Evolutionary conservation across 345 rosid genomes (phyloP).

Genomic region (Populus pruinosa): DNA sequence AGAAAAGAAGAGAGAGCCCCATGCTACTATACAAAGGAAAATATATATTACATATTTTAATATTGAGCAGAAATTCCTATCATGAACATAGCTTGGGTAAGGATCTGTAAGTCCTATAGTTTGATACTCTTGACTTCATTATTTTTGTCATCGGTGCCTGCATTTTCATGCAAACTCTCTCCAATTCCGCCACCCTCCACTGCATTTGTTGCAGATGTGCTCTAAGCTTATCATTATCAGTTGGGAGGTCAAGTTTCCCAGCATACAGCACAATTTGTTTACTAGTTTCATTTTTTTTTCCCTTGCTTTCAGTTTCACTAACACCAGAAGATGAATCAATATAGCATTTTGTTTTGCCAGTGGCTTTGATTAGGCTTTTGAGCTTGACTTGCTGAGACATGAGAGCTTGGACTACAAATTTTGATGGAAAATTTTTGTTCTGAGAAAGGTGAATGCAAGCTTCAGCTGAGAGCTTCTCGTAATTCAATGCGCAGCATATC

Average conservation of each 20-base stretch:
- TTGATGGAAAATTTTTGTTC: constrained; percentile 61
- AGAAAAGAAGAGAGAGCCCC: background rate
- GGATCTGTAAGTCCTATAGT: constrained; percentile 49
- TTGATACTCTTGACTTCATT: constrained; percentile 51
- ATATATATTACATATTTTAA: background rate
- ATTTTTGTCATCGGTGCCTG: constrained; percentile 75
- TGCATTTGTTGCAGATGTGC: constrained; percentile 76
- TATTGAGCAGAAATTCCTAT: constrained; percentile 16
- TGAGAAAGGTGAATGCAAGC: constrained; percentile 54
- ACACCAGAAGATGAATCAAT: constrained; percentile 25
- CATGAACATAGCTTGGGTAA: constrained; percentile 84
- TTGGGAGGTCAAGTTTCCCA: constrained; percentile 42
- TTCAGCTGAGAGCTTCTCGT: constrained; percentile 63
- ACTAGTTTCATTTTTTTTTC: constrained; percentile 19
- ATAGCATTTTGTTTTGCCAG: constrained; percentile 8
- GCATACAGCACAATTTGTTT: constrained; percentile 43
- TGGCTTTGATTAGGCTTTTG: constrained; percentile 38
- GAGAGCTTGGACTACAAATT: constrained; percentile 36
- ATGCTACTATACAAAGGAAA: constrained; percentile 28
- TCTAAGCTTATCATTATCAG: constrained; percentile 47
- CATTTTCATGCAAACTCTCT: constrained; percentile 78
- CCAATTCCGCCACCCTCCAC: constrained; percentile 77
- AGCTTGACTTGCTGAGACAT: constrained; percentile 44
- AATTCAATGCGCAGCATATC: constrained; percentile 51
- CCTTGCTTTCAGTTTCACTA: constrained; percentile 17